Evolutionary conservation across 345 rosid species (phyloP).

Genomic region (Salix viminalis): DNA sequence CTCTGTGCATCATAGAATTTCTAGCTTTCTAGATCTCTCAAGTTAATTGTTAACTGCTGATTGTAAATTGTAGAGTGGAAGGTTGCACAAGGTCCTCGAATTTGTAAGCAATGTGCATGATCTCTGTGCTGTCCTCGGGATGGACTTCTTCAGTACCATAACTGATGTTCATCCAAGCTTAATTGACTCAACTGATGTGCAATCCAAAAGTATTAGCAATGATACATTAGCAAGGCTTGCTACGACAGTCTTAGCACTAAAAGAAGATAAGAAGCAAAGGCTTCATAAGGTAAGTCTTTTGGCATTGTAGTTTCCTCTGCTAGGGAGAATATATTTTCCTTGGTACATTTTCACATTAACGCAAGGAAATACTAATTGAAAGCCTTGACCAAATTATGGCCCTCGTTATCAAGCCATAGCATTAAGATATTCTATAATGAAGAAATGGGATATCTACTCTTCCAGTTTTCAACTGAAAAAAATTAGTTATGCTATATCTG

Average conservation of each 20-base stretch:
- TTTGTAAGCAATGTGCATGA: conserved; percentile 92
- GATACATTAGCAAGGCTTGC: conserved; percentile 78
- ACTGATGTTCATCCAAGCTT: conserved; percentile 96
- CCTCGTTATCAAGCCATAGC: background rate
- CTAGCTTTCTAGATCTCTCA: background rate
- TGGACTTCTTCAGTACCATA: conserved; percentile 78
- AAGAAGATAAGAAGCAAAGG: conserved; percentile 87
- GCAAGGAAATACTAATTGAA: background rate
- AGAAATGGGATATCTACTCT: background rate
- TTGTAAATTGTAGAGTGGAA: conserved; percentile 59
- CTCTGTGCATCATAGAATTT: background rate
- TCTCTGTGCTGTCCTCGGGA: conserved; percentile 81
- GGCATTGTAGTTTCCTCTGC: background rate
- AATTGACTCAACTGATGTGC: conserved; percentile 56
- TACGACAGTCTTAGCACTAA: conserved; percentile 64
- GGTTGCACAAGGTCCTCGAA: conserved; percentile 84
- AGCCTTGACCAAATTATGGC: background rate
- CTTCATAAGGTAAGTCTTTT: conserved; percentile 55
- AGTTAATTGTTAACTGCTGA: conserved; percentile 11
- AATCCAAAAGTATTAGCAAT: conserved; percentile 89
- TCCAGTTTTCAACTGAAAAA: background rate
- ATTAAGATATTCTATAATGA: background rate
- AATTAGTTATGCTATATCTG: background rate
- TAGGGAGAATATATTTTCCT: background rate
- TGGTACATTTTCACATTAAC: background rate